A percentile compares a stretch with the other conserved stretches of the same genome.
Conservation (phyloP, 169 alveolate genomes). For the Toxoplasma gondii region DNA sequence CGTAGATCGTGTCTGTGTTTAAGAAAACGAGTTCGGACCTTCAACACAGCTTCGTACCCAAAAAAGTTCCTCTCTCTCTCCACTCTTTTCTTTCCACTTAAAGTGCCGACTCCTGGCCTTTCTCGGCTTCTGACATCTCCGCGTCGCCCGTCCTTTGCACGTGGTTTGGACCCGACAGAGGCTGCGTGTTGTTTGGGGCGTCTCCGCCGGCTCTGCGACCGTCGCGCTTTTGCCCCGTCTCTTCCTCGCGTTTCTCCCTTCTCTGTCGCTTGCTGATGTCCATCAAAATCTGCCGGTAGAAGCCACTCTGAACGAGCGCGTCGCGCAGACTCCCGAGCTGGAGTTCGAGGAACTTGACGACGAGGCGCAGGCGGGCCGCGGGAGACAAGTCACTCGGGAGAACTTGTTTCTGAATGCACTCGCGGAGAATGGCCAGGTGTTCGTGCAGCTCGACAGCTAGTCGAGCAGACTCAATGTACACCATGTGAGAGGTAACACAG, state of each 20-base stretch:
- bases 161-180: too few relatives aligned
- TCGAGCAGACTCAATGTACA: background rate
- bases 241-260: background rate
- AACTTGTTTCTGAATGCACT: constrained; percentile 6
- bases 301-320: constrained; percentile 6
- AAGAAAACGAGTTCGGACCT: too few relatives aligned
- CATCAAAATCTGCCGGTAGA: background rate
- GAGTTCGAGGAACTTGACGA: background rate
- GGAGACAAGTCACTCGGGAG: background rate
- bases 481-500: background rate
- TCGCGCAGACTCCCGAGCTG: constrained; percentile 15
- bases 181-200: too few relatives aligned
- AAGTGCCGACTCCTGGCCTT: too few relatives aligned
- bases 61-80: too few relatives aligned
- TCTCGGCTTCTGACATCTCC: too few relatives aligned
- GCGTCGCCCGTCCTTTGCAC: too few relatives aligned
- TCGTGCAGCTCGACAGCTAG: constrained; percentile 30
- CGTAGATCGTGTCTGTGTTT: too few relatives aligned
- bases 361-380: background rate
- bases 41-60: too few relatives aligned
- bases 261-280: background rate
- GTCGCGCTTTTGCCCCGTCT: background rate
- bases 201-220: background rate
- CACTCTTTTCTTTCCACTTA: too few relatives aligned
- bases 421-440: constrained; percentile 21